A percentile compares a stretch with the other conserved stretches of the same genome.
phyloP scores from a whole-genome alignment of 2,329 filamentous ascomycete genomes.

The Sporothrix mexicana region DNA sequence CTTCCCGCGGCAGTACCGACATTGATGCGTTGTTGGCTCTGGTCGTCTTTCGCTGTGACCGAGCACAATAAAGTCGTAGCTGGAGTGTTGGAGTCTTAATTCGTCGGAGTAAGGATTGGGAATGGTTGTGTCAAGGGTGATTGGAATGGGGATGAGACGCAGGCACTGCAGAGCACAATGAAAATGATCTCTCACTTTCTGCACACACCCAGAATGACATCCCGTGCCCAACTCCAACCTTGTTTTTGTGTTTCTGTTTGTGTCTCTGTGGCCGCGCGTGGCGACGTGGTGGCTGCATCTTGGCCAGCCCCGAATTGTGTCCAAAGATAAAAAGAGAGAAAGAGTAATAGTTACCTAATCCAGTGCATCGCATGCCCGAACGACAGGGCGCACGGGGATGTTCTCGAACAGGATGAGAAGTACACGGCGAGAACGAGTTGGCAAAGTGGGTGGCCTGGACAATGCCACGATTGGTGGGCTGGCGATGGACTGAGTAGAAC shows the following conservation, averaged over 20 bases:
- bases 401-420: neutral
- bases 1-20: slow-evolving; percentile 15
- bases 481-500: neutral
- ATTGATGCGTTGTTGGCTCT: neutral
- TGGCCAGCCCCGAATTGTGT: neutral
- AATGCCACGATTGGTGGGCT: neutral
- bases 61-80: neutral
- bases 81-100: neutral
- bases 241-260: neutral
- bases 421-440: neutral
- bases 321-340: neutral
- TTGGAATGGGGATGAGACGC: neutral
- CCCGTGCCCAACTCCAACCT: neutral
- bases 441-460: neutral
- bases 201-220: neutral
- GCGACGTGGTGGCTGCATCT: slow-evolving; percentile 4
- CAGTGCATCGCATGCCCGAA: slow-evolving; percentile 11
- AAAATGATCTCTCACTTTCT: neutral
- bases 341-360: neutral
- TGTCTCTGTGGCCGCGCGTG: neutral
- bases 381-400: neutral
- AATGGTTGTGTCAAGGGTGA: neutral
- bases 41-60: neutral
- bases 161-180: slow-evolving; percentile 16
- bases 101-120: neutral